These are phyloP conservation scores for Ophiostoma ulmi DNA, from an alignment of 2,329 filamentous ascomycete genomes.

Conservation along the genomic window DNA sequence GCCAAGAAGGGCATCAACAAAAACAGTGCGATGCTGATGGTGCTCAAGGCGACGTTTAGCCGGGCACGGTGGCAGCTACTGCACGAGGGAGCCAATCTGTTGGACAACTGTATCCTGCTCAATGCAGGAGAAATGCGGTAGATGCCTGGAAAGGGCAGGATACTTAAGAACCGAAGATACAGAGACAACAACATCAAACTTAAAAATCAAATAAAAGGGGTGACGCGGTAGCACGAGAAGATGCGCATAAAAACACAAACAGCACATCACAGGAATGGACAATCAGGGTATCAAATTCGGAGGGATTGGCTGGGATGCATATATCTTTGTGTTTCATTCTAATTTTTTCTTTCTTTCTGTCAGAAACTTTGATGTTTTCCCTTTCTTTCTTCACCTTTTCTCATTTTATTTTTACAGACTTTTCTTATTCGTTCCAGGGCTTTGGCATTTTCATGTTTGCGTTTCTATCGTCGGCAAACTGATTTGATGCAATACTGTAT, in stretches of 20 bases:
- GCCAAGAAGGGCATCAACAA: constrained; percentile 70
- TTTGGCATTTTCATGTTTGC: background rate
- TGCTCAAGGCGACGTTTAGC: constrained; percentile 75
- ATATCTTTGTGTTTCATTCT: background rate
- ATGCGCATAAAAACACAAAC: background rate
- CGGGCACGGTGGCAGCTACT: constrained; percentile 87
- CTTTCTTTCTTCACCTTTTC: background rate
- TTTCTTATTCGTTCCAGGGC: background rate
- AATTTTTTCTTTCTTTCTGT: background rate
- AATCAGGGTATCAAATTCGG: background rate
- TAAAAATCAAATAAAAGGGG: background rate
- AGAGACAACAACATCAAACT: background rate
- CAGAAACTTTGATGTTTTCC: background rate
- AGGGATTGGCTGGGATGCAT: background rate
- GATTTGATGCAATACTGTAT: background rate
- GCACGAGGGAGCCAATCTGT: constrained; percentile 74
- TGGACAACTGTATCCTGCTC: constrained; percentile 72
- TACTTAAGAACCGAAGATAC: background rate
- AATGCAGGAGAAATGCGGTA: constrained; percentile 35
- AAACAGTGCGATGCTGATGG: constrained; percentile 73
- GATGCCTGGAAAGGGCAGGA: background rate
- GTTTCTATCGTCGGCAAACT: background rate
- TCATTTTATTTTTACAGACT: background rate
- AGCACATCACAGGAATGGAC: background rate
- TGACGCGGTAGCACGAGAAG: background rate